Evolutionary conservation across 441 rosid species (phyloP).

Genomic region (Populus hybrid): DNA sequence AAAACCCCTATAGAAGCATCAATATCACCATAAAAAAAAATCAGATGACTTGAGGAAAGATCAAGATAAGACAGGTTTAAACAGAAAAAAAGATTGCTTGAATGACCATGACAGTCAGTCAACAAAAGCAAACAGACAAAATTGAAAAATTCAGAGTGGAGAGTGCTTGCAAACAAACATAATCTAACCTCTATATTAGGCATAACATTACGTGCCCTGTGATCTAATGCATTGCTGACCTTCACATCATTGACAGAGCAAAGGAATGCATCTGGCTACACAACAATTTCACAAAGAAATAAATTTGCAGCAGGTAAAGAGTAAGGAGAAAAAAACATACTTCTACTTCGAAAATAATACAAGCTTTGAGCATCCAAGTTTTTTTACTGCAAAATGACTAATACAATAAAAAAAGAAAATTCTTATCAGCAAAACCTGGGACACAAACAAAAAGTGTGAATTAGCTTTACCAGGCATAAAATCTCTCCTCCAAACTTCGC

Average conservation of each 20-base stretch:
- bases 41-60: slow-evolving; percentile 4
- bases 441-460: slow-evolving; percentile 16
- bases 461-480: slow-evolving; percentile 74
- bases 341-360: background rate
- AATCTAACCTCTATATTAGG: slow-evolving; percentile 72
- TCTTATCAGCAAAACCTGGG: background rate
- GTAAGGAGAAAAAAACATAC: background rate
- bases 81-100: background rate
- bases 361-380: slow-evolving; percentile 3
- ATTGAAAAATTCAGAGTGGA: background rate
- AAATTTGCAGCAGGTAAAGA: background rate
- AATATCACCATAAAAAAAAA: slow-evolving; percentile 14
- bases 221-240: slow-evolving; percentile 67
- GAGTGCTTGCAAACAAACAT: background rate
- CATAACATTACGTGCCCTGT: slow-evolving; percentile 65
- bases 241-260: slow-evolving; percentile 93
- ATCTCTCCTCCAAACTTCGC: slow-evolving; percentile 94
- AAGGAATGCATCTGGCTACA: slow-evolving; percentile 99
- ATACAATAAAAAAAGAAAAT: background rate
- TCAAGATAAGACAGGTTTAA: background rate
- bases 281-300: slow-evolving; percentile 27
- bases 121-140: background rate
- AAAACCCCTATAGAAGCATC: slow-evolving; percentile 57
- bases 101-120: slow-evolving; percentile 10
- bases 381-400: background rate